A percentile compares a stretch with the other conserved stretches of the same genome.
Evolutionary conservation across 139 green algal genomes (phyloP).

Genomic region (Auxenochlorella pyrenoidosa): DNA sequence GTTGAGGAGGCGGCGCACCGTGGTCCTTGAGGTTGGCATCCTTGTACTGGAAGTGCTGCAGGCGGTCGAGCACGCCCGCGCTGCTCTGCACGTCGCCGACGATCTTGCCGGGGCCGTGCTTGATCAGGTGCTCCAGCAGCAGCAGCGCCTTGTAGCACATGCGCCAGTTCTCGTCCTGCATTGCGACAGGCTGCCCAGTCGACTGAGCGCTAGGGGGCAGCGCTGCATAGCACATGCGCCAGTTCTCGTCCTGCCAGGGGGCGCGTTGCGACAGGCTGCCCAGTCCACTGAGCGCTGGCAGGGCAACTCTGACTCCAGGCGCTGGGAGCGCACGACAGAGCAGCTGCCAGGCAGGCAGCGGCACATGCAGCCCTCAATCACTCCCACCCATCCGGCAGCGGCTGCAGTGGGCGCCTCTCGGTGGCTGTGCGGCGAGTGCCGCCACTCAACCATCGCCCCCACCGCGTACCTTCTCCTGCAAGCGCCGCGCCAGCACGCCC

Average conservation of each 20-base stretch:
- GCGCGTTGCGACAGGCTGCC: too few species aligned
- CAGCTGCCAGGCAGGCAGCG: too few species aligned
- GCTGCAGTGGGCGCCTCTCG: too few species aligned
- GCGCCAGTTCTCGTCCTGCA: conserved; percentile 84
- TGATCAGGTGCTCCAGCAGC: conserved; percentile 89
- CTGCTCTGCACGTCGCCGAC: conserved; percentile 72
- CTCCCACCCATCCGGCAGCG: too few species aligned
- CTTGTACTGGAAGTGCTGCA: conserved; percentile 89
- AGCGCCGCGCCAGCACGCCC: conserved; percentile 74
- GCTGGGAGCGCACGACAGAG: too few species aligned
- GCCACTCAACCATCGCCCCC: background rate
- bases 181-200: background rate
- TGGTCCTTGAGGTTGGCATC: conserved; percentile 80
- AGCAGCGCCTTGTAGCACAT: conserved; percentile 95
- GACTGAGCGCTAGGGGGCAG: too few species aligned
- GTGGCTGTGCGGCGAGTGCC: background rate
- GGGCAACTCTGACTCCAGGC: too few species aligned
- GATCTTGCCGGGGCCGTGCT: conserved; percentile 83
- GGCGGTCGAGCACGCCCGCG: conserved; percentile 70
- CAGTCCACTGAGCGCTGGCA: too few species aligned
- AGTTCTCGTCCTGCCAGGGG: too few species aligned
- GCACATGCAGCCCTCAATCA: too few species aligned
- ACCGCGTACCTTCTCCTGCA: conserved; percentile 77
- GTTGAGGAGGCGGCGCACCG: background rate
- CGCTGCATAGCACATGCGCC: too few species aligned